Evolutionary conservation across 768 basidiomycete genomes (phyloP).

Genomic region (Phlebiopsis flavidoalba): DNA sequence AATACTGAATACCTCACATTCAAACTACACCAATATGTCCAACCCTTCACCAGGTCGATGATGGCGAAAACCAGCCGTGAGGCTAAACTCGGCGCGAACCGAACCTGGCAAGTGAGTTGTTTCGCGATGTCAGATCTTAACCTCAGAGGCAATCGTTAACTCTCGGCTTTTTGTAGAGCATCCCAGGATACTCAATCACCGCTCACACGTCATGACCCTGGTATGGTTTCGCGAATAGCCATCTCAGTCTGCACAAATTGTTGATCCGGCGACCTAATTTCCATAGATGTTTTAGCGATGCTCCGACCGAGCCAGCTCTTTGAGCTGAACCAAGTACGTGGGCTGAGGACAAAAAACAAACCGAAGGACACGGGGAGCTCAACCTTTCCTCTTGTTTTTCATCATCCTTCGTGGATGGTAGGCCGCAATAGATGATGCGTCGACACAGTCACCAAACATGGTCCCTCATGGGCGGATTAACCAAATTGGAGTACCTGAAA

Average conservation of each 20-base stretch:
- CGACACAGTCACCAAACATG: neutral
- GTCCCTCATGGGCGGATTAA: neutral
- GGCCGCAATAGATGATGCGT: constrained; percentile 5
- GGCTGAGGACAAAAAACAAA: too few relatives aligned
- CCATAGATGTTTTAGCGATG: constrained; percentile 3
- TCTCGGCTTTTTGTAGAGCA: neutral
- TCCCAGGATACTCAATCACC: neutral
- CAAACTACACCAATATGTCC: neutral
- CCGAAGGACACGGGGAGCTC: too few relatives aligned
- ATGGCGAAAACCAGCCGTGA: neutral
- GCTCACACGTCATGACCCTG: neutral
- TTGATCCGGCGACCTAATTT: neutral
- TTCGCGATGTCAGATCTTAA: neutral
- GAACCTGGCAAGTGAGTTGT: neutral
- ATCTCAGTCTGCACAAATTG: neutral
- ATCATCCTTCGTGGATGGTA: neutral
- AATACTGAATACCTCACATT: constrained; percentile 3
- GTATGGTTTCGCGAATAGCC: neutral
- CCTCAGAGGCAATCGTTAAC: neutral
- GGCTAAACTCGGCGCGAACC: neutral
- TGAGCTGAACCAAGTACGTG: constrained; percentile 6
- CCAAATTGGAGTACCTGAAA: constrained; percentile 32
- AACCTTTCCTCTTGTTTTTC: neutral
- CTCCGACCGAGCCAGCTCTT: constrained; percentile 4
- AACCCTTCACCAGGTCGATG: too few relatives aligned